phyloP scores from a whole-genome alignment of 768 basidiomycete species.

The Lactarius trivialis region DNA sequence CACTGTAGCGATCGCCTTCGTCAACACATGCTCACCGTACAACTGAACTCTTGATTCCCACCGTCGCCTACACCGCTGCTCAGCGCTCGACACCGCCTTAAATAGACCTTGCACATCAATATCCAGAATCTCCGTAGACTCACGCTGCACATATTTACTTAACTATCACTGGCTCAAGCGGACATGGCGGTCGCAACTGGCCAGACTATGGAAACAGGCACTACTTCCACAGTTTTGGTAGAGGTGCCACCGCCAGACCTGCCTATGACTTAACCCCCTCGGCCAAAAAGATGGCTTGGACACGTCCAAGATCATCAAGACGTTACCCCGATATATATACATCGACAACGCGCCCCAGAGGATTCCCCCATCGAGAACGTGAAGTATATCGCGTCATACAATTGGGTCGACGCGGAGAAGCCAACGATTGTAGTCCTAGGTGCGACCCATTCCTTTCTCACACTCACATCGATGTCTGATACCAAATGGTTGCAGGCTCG shows the following conservation, averaged over 20 bases:
- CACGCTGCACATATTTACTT: not conserved
- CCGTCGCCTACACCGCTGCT: not conserved
- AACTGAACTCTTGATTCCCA: not conserved
- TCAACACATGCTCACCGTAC: not conserved
- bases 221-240: not conserved
- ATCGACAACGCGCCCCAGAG: not conserved
- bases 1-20: not conserved
- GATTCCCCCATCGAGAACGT: conserved; percentile 21
- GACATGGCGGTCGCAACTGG: not conserved
- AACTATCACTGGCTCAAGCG: not conserved
- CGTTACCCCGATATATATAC: too few species aligned
- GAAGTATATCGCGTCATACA: conserved; percentile 30
- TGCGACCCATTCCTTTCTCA: not conserved
- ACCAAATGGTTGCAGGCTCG: conserved; percentile 38
- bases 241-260: not conserved
- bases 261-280: not conserved
- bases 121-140: not conserved
- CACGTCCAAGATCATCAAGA: conserved; percentile 7
- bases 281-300: conserved; percentile 11
- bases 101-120: not conserved
- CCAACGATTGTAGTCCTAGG: conserved; percentile 32
- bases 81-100: not conserved
- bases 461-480: not conserved
- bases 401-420: conserved; percentile 24
- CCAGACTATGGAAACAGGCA: conserved; percentile 3